A percentile compares a stretch with the other conserved stretches of the same genome.
Conservation (phyloP, 306 rosid genomes). For the Sicyos edulis region DNA sequence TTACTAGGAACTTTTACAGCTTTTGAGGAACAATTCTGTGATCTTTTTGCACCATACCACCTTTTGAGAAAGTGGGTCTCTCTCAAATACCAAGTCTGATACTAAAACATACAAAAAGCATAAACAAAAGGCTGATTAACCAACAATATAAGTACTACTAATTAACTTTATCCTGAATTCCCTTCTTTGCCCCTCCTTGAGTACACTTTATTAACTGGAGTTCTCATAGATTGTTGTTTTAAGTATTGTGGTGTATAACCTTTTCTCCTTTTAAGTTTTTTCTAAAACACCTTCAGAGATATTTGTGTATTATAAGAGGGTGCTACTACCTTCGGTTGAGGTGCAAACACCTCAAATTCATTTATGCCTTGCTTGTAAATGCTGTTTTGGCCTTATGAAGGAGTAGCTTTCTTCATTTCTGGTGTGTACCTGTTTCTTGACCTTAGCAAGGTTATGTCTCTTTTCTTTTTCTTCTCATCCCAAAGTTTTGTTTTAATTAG, state of each 20-base stretch:
- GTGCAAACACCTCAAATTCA: not conserved
- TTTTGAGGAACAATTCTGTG: not conserved
- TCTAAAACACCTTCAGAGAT: not conserved
- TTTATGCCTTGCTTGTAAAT: not conserved
- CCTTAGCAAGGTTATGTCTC: not conserved
- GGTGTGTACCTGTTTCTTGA: not conserved
- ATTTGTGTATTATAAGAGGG: not conserved
- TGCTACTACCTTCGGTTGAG: not conserved
- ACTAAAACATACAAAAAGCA: no score
- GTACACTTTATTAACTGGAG: no score
- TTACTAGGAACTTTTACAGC: not conserved
- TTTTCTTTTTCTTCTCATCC: not conserved
- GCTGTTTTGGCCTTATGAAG: not conserved
- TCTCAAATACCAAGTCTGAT: no score
- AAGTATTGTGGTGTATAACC: not conserved
- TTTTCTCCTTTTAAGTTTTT: not conserved
- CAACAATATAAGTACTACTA: no score
- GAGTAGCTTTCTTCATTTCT: not conserved
- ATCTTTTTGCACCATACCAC: not conserved
- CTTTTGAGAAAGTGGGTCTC: no score
- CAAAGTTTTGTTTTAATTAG: not conserved
- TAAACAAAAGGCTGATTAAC: no score
- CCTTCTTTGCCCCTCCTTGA: no score
- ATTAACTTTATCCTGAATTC: no score
- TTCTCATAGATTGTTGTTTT: not conserved